Evolutionary conservation across 495 filamentous ascomycete genomes (phyloP).

Genomic region (Tuber umbilicatum): DNA sequence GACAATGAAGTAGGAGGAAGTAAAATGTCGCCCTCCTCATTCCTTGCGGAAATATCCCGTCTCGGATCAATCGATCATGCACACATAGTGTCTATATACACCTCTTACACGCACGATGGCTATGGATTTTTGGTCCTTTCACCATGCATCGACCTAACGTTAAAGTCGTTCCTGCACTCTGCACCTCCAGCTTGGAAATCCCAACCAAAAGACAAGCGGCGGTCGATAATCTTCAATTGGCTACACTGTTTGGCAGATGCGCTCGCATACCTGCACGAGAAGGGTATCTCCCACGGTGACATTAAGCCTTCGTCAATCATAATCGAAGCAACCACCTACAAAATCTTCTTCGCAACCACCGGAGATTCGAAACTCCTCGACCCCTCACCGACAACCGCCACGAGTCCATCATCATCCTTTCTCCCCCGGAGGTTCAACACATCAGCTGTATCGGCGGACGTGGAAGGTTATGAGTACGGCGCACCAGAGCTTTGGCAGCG

Average conservation of each 20-base stretch:
- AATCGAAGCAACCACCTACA: conserved; percentile 59
- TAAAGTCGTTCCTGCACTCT: conserved; percentile 69
- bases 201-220: conserved; percentile 63
- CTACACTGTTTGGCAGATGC: conserved; percentile 78
- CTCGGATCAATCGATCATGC: conserved; percentile 62
- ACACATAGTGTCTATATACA: conserved; percentile 74
- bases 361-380: conserved; percentile 57
- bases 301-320: conserved; percentile 79
- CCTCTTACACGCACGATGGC: conserved; percentile 68
- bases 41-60: conserved; percentile 60
- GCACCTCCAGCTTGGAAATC: conserved; percentile 61
- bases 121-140: conserved; percentile 71
- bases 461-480: conserved; percentile 80
- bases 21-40: conserved; percentile 58
- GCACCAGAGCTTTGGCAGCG: conserved; percentile 69
- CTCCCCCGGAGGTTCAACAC: conserved; percentile 9
- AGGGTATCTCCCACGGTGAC: conserved; percentile 65
- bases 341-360: conserved; percentile 68
- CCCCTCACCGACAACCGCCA: conserved; percentile 41
- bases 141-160: conserved; percentile 64
- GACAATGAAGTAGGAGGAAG: conserved; percentile 44
- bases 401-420: conserved; percentile 43
- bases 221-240: conserved; percentile 69
- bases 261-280: conserved; percentile 66
- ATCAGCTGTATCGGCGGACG: conserved; percentile 53